These are phyloP conservation scores for Kwoniella newhampshirensis DNA, from an alignment of 768 basidiomycete genomes.

Conservation along the genomic window DNA sequence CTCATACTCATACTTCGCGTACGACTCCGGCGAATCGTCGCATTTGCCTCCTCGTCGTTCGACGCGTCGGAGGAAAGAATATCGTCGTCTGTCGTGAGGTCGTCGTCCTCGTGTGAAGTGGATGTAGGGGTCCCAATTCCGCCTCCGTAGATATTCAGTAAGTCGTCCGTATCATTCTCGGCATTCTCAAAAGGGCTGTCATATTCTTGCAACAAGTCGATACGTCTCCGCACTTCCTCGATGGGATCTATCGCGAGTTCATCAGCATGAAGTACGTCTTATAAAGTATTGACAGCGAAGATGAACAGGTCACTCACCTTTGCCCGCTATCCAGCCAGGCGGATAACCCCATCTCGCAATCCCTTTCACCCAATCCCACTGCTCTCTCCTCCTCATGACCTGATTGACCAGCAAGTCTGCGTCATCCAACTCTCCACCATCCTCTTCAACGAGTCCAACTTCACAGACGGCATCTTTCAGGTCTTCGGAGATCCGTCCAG, in stretches of 20 bases:
- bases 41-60: not conserved
- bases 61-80: no score
- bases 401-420: slow-evolving; percentile 1
- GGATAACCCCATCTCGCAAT: slow-evolving; percentile 48
- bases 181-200: slow-evolving; percentile 9
- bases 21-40: not conserved
- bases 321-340: slow-evolving; percentile 35
- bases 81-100: no score
- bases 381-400: slow-evolving; percentile 8
- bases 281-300: no score
- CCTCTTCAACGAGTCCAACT: not conserved
- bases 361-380: slow-evolving; percentile 37
- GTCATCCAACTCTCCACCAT: slow-evolving; percentile 7
- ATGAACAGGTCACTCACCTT: slow-evolving; percentile 23
- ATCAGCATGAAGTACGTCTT: not conserved
- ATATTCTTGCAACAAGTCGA: slow-evolving; percentile 5
- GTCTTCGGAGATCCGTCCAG: slow-evolving; percentile 27
- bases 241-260: slow-evolving; percentile 31
- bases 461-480: slow-evolving; percentile 34
- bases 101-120: not conserved
- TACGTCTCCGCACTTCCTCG: slow-evolving; percentile 22
- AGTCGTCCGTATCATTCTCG: slow-evolving; percentile 19
- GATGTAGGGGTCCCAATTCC: slow-evolving; percentile 14
- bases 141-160: slow-evolving; percentile 30
- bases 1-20: not conserved